Evolutionary conservation across 257 asterid genomes (phyloP).

Genomic region (Solanum medicagineum): DNA sequence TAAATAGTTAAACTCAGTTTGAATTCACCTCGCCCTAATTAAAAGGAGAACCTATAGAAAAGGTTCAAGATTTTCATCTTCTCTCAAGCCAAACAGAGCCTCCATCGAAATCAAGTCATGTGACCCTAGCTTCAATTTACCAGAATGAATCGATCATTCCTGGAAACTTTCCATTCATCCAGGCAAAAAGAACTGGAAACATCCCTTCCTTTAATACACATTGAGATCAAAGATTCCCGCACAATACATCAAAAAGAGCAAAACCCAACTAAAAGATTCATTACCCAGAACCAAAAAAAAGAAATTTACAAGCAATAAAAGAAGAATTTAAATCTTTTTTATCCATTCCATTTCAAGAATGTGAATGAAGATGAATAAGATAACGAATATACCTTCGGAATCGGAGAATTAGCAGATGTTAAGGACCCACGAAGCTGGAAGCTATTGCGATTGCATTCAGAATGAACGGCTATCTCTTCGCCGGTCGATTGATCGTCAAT

Average conservation of each 20-base stretch:
- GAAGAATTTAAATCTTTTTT: background rate
- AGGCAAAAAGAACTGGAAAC: background rate
- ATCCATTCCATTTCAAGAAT: background rate
- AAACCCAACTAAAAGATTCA: background rate
- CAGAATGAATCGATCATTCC: background rate
- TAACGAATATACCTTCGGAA: conserved; percentile 3
- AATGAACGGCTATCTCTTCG: background rate
- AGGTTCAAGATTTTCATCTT: background rate
- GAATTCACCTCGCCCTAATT: background rate
- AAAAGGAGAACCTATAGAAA: background rate
- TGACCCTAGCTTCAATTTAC: background rate
- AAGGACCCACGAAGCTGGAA: background rate
- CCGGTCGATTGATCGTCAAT: background rate
- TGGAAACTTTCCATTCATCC: background rate
- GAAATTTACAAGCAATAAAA: background rate
- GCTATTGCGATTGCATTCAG: background rate
- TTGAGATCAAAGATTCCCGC: background rate
- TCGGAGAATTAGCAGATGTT: background rate
- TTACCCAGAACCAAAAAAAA: background rate
- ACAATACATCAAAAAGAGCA: background rate
- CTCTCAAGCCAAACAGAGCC: background rate
- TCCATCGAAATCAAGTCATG: background rate
- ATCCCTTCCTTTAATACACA: background rate
- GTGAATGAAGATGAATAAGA: background rate
- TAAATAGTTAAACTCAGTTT: background rate